These are phyloP conservation scores for Geotrichum aggregatum DNA, from an alignment of 1,139 yeast genomes.

Conservation along the genomic window DNA sequence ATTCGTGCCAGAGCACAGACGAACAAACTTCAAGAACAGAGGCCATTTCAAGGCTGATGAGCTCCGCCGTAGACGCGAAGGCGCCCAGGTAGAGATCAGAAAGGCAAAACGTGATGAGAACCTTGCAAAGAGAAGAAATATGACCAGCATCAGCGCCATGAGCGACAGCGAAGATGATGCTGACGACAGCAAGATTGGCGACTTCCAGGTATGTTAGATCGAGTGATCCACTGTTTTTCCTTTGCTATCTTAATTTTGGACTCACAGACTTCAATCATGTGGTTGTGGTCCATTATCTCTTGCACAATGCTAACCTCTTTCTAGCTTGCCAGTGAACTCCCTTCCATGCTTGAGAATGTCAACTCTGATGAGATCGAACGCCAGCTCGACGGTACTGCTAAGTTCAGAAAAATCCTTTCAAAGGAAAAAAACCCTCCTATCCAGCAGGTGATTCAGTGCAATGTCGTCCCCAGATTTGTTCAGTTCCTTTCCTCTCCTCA, in stretches of 20 bases:
- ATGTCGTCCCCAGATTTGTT: constrained; percentile 88
- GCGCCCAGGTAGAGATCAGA: constrained; percentile 92
- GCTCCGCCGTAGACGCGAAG: constrained; percentile 95
- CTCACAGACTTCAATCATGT: constrained; percentile 8
- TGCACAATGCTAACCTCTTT: constrained; percentile 30
- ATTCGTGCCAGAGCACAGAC: constrained; percentile 95
- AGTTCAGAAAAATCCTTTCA: constrained; percentile 87
- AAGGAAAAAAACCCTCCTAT: constrained; percentile 98
- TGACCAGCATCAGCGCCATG: constrained; percentile 45
- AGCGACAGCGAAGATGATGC: constrained; percentile 48
- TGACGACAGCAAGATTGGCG: constrained; percentile 28
- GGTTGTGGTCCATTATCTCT: constrained; percentile 38
- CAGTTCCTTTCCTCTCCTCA: constrained; percentile 74
- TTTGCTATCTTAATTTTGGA: constrained; percentile 1
- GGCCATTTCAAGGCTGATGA: constrained; percentile 94
- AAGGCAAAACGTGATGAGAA: constrained; percentile 96
- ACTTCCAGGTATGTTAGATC: constrained; percentile 26
- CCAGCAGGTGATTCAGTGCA: constrained; percentile 84
- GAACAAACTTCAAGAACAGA: constrained; percentile 92
- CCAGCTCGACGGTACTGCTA: constrained; percentile 84
- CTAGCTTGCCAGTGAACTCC: constrained; percentile 52
- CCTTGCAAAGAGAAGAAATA: constrained; percentile 86
- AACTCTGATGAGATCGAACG: constrained; percentile 71
- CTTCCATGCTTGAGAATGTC: constrained; percentile 79
- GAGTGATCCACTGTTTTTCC: not conserved